Base-by-base conservation (phyloP, 140 eudicot species). In the Flaveria floridana region DNA sequence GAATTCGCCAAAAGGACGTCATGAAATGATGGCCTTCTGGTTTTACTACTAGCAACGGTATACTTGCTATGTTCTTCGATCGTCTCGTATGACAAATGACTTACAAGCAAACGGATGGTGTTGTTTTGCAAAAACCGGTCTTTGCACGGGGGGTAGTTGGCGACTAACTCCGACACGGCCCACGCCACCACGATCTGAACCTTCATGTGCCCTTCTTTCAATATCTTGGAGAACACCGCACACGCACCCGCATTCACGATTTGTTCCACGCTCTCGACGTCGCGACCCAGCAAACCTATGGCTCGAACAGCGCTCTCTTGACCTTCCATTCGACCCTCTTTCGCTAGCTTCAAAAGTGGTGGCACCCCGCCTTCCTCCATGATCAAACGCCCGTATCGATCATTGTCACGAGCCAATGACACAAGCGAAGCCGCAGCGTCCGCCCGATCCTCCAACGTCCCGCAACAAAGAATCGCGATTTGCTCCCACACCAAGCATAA, bases 161-260 rank as follows among this genome's bases (percentile, higher is more conserved):
- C 85, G 0, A 84, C 83, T 55, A 88, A 81, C 74, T 83, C 86
- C 12, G 94, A 77, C 18, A 88, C 80, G 51, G 94, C 88, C 94
- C 94, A 88, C 6, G 94, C 90, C 51, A 88, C 90, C 68, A 84
- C 84, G 13, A 84, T 76, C 48, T 88, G 94, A 18, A 88, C 88
- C 67, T 77, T 85, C 94, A 88, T 88, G 47, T 81, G 88, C 39
- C 90, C 90, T 72, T 70, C 84, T 78, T 80, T 84, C 13, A 84
- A 78, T 25, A 84, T 42, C 47, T 85, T 85, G 6, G 86, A 79
- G 42, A 82, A 80, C 46, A 79, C 87, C 26, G 82, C 18, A 65
- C 93, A 82, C 6, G 63, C 86, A 0, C 90, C 90, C 0, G 82
- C 82, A 3, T 78, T 80, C 20, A 87, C 79, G 16, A 87, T 80